phyloP scores from a whole-genome alignment of 2,329 filamentous ascomycete species.

The Aspergillus sp. region DNA sequence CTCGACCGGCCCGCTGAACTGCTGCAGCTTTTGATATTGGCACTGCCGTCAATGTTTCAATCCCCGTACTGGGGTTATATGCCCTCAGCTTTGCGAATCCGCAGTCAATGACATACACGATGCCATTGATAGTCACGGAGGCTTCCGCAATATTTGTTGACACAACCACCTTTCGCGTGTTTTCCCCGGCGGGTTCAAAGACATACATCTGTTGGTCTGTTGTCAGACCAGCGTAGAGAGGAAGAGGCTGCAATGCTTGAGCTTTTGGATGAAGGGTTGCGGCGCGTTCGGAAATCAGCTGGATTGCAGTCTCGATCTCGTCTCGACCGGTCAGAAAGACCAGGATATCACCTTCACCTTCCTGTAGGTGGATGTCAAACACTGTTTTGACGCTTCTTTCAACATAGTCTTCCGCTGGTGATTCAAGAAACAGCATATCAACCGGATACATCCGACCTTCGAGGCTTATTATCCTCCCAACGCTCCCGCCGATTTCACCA shows the following conservation, averaged over 20 bases:
- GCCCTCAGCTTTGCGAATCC: constrained; percentile 90
- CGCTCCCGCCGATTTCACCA: constrained; percentile 43
- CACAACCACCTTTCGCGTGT: constrained; percentile 88
- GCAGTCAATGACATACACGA: constrained; percentile 86
- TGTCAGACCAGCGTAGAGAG: constrained; percentile 85
- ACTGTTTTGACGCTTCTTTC: constrained; percentile 81
- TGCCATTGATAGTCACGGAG: constrained; percentile 90
- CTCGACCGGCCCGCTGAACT: constrained; percentile 86
- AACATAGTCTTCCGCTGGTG: constrained; percentile 82
- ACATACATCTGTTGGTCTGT: constrained; percentile 95
- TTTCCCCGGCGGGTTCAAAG: constrained; percentile 80
- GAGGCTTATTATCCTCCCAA: constrained; percentile 75
- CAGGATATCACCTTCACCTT: constrained; percentile 82
- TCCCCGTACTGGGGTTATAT: constrained; percentile 81
- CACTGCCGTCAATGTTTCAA: constrained; percentile 82
- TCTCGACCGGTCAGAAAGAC: constrained; percentile 92
- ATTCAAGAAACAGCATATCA: constrained; percentile 79
- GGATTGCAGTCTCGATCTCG: constrained; percentile 84
- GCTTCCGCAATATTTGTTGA: constrained; percentile 97
- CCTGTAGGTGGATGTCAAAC: constrained; percentile 82
- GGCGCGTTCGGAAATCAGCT: constrained; percentile 75
- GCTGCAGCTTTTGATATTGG: constrained; percentile 89
- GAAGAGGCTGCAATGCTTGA: constrained; percentile 69
- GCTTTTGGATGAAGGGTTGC: constrained; percentile 64
- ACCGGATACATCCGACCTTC: constrained; percentile 90